Conservation (phyloP, 345 rosid genomes). For the Crucihimalaya himalaica region DNA sequence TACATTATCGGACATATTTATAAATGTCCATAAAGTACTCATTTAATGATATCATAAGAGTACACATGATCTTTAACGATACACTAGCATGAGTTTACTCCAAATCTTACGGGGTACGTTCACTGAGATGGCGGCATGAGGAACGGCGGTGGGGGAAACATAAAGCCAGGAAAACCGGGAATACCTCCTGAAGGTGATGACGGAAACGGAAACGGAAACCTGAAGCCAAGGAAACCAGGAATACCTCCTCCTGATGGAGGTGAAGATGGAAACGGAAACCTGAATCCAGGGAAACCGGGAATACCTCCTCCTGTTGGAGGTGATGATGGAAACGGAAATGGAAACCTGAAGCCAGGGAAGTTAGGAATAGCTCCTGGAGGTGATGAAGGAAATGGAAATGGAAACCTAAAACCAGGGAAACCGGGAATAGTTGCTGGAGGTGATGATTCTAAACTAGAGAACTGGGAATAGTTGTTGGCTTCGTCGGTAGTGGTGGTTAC, state of each 20-base stretch:
- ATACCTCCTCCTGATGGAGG: not conserved
- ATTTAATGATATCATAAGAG: not conserved
- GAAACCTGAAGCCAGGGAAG: too few relatives aligned
- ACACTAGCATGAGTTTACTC: slow-evolving; percentile 9
- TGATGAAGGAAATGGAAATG: too few relatives aligned
- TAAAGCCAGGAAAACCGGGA: not conserved
- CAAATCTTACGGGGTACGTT: not conserved
- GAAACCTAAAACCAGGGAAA: too few relatives aligned
- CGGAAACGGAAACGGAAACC: not conserved
- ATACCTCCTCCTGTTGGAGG: too few relatives aligned
- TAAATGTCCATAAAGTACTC: not conserved
- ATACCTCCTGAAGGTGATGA: too few relatives aligned
- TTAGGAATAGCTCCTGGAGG: too few relatives aligned
- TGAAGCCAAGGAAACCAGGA: not conserved
- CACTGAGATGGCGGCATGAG: slow-evolving; percentile 23
- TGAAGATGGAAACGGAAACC: not conserved
- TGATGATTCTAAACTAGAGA: not conserved
- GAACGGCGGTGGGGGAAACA: too few relatives aligned
- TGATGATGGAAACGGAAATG: too few relatives aligned
- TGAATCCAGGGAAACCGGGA: not conserved
- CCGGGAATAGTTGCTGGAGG: not conserved
- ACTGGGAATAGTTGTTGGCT: not conserved
- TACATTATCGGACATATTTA: not conserved
- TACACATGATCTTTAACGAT: not conserved
- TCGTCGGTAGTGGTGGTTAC: not conserved